These are phyloP conservation scores for Scheffersomyces ergatensis DNA, from an alignment of 805 yeast genomes.

Conservation along the genomic window DNA sequence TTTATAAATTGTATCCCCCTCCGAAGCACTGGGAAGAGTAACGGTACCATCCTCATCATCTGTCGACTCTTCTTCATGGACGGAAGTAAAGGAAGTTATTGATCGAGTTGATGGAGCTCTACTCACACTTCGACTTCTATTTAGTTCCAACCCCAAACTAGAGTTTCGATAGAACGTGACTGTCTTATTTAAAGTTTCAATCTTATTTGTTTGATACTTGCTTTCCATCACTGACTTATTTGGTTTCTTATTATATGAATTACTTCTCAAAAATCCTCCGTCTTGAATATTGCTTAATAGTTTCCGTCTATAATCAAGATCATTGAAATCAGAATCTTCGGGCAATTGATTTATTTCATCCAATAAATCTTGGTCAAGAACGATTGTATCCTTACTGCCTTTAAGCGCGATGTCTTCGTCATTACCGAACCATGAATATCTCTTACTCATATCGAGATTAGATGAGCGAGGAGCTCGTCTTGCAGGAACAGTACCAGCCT, in stretches of 20 bases:
- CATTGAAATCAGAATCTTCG: slow-evolving; percentile 38
- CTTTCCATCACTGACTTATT: slow-evolving; percentile 20
- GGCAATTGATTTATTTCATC: slow-evolving; percentile 37
- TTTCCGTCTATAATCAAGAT: slow-evolving; percentile 13
- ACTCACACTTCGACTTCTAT: slow-evolving; percentile 18
- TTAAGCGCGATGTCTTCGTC: slow-evolving; percentile 20
- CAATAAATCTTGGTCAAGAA: slow-evolving; percentile 26
- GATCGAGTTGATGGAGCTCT: slow-evolving; percentile 30
- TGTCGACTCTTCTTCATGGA: slow-evolving; percentile 15
- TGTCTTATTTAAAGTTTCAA: slow-evolving; percentile 35
- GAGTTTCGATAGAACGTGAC: slow-evolving; percentile 38
- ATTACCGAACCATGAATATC: slow-evolving; percentile 30
- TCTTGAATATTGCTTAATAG: background rate
- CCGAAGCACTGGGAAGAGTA: too few relatives aligned
- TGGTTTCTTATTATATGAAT: slow-evolving; percentile 40
- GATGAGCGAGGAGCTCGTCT: background rate
- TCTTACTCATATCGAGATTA: slow-evolving; percentile 3
- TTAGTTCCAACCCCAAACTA: slow-evolving; percentile 10
- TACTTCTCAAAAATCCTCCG: slow-evolving; percentile 25
- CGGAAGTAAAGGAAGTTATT: slow-evolving; percentile 22
- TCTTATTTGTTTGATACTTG: slow-evolving; percentile 26
- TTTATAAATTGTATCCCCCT: slow-evolving; percentile 10
- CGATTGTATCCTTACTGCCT: slow-evolving; percentile 8
- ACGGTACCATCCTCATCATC: background rate
- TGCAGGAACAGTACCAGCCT: background rate